Evolutionary conservation across 2,329 filamentous ascomycete species (phyloP).

Genomic region (Diaporthe capsici): DNA sequence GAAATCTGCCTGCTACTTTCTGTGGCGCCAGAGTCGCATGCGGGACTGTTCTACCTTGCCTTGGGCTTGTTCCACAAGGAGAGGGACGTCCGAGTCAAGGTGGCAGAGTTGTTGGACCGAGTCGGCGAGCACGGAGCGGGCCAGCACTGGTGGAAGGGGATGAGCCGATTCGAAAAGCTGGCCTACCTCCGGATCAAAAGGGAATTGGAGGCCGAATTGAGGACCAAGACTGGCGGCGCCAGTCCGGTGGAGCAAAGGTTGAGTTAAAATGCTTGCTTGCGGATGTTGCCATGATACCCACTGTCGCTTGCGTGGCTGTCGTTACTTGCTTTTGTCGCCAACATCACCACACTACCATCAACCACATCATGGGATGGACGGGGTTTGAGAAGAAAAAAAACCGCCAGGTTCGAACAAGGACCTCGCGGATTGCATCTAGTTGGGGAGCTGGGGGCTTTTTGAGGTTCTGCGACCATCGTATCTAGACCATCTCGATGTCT

Average conservation of each 20-base stretch:
- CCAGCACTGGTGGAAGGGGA: constrained; percentile 89
- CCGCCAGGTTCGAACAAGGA: background rate
- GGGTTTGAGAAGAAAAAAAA: background rate
- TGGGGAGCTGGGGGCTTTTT: background rate
- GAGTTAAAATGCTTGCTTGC: constrained; percentile 55
- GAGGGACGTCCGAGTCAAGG: constrained; percentile 80
- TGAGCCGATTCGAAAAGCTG: constrained; percentile 90
- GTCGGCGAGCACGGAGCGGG: constrained; percentile 91
- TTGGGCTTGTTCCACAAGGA: constrained; percentile 94
- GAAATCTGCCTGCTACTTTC: constrained; percentile 88
- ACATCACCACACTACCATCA: constrained; percentile 7
- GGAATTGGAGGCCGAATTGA: constrained; percentile 70
- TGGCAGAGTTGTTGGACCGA: constrained; percentile 84
- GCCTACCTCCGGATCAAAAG: constrained; percentile 85
- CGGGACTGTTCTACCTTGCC: constrained; percentile 90
- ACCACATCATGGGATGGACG: background rate
- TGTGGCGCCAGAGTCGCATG: constrained; percentile 87
- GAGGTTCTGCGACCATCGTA: constrained; percentile 11
- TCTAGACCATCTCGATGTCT: constrained; percentile 27
- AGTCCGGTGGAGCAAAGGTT: constrained; percentile 59
- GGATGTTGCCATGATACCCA: constrained; percentile 34
- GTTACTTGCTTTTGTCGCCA: constrained; percentile 28
- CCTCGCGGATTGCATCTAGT: constrained; percentile 9
- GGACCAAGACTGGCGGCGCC: constrained; percentile 53
- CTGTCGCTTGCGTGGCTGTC: constrained; percentile 35